These are phyloP conservation scores for Phytomonas sp. DNA, from an alignment of 208 protist species.

Conservation along the genomic window DNA sequence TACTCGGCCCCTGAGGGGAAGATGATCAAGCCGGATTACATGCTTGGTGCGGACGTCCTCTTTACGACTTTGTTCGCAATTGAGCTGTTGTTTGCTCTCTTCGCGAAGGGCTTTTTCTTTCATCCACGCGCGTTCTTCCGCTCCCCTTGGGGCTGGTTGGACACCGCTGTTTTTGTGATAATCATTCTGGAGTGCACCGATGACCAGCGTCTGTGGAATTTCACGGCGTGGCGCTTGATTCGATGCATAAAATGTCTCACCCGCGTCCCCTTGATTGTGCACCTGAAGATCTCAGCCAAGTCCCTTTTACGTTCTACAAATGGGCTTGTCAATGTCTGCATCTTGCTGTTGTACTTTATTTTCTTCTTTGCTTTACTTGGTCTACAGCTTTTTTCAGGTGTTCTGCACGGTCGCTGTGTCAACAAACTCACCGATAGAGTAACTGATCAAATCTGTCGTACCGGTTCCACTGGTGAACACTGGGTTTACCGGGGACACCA, in stretches of 20 bases:
- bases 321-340: conserved; percentile 48
- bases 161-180: conserved; percentile 79
- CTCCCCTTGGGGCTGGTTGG: conserved; percentile 89
- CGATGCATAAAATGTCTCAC: conserved; percentile 76
- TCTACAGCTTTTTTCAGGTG: conserved; percentile 77
- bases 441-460: conserved; percentile 57
- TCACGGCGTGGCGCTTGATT: conserved; percentile 81
- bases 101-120: conserved; percentile 74
- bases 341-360: conserved; percentile 75
- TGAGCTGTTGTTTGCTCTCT: conserved; percentile 75
- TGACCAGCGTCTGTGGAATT: conserved; percentile 72
- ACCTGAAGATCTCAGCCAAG: conserved; percentile 82
- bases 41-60: conserved; percentile 81
- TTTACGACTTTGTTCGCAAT: conserved; percentile 77
- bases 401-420: conserved; percentile 75
- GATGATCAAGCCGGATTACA: conserved; percentile 47
- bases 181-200: conserved; percentile 69
- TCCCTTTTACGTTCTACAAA: conserved; percentile 79
- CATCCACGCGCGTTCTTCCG: conserved; percentile 80
- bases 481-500: conserved; percentile 71
- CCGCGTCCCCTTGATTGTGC: conserved; percentile 62
- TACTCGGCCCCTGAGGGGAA: conserved; percentile 27
- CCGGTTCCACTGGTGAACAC: conserved; percentile 34
- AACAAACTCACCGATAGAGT: conserved; percentile 36
- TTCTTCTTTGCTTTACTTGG: conserved; percentile 87